These are phyloP conservation scores for Avena insularis DNA, from an alignment of 176 grass and related monocot species.

Conservation along the genomic window DNA sequence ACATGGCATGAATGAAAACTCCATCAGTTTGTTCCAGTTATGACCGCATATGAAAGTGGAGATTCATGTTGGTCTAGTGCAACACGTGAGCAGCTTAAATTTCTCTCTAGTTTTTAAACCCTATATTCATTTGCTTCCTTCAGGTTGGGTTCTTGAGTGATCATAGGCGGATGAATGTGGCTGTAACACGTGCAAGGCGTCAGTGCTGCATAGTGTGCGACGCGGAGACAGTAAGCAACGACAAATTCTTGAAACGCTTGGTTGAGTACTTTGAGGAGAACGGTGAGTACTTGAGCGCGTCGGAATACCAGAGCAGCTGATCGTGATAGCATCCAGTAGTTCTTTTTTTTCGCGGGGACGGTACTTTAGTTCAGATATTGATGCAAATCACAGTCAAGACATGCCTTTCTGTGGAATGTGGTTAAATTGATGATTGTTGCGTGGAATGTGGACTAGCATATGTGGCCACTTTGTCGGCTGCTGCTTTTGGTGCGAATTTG, in stretches of 20 bases:
- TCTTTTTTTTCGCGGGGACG: not conserved
- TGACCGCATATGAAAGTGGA: no score
- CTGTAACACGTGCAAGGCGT: conserved; percentile 87
- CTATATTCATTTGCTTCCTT: not conserved
- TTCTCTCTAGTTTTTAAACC: no score
- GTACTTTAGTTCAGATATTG: not conserved
- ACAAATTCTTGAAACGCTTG: conserved; percentile 86
- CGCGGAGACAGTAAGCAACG: conserved; percentile 72
- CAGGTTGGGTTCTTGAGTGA: conserved; percentile 96
- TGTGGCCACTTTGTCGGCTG: not conserved
- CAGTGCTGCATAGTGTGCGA: conserved; percentile 94
- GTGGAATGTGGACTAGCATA: not conserved
- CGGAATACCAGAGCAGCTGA: conserved; percentile 60
- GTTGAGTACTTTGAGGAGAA: conserved; percentile 93
- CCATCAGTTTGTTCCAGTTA: no score
- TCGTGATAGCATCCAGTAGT: not conserved
- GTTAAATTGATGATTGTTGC: not conserved
- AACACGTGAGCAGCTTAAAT: no score
- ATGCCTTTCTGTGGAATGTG: not conserved
- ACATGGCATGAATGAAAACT: no score
- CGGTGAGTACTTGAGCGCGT: conserved; percentile 84
- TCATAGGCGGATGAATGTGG: conserved; percentile 94
- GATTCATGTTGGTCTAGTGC: no score
- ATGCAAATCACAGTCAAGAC: not conserved
- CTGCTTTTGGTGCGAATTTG: not conserved